Base-by-base conservation (phyloP, 164 flowering plant genomes). In the Annona cherimola region DNA sequence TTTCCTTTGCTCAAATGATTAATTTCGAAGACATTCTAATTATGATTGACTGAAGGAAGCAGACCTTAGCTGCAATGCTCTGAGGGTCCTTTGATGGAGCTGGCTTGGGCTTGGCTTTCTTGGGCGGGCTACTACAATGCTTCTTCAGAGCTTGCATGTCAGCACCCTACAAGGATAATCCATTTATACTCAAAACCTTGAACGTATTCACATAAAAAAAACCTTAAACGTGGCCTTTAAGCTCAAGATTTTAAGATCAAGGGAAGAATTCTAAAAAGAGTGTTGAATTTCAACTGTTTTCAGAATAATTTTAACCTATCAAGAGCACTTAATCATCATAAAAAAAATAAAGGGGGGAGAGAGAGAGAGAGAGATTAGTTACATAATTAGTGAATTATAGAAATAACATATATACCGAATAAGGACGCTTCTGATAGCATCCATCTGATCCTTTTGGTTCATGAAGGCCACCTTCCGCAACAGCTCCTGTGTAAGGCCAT, bases 1-100 rank as follows among this genome's bases (percentile, higher is more conserved):
- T 63, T 73, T 73, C 75, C 74, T 8, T 20, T 18, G 20, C 40
- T 39, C 61, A 9, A 20, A n/a, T 61, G 3, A 61, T 61, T 18
- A 61, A 9, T 20, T 19, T 54, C 3, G 6, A 66, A 5, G 42
- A 43, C 67, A 45, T 5, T 20, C 4, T 41, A 45, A 19, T 9
- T 42, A 62, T 42, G 55, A 6, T 71, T 61, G 26, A 70, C 4
- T 40, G 35, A 63, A 45, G 45, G 11, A 76, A 76, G 66, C 71
- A 42, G 66, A 72, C 98, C 94, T 93, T 93, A 50, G 98, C 98
- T 41, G 98, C 98, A 60, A 91, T 72, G 62, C 97, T 93, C 74
- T 93, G 98, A 2, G 98, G 94, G 65, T 91, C 98, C 81, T 90
- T 93, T 3, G 92, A 63, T 44, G 84, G 71, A 69, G 54, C 18